Base-by-base conservation (phyloP, 2,329 filamentous ascomycete species). In the Plenodomus lindquistii region DNA sequence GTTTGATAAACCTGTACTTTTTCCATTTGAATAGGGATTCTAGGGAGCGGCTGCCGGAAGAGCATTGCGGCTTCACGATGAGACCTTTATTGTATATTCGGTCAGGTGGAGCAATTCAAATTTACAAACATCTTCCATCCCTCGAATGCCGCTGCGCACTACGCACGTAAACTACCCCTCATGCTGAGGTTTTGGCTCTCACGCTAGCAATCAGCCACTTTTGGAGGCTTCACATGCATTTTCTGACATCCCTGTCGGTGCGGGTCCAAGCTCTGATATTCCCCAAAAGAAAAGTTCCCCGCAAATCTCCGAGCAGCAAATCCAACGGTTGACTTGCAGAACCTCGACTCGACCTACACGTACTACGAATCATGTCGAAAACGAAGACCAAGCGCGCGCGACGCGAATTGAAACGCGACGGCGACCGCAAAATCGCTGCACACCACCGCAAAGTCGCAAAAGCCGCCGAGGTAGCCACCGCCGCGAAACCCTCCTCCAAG, bases 371-470 rank as follows among this genome's bases (percentile, higher is more conserved):
- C 20, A 72, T 72, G 69, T 70, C 66, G 2, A 72, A 72, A 45
- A 57, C 59, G 13, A 72, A 70, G 42, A 66, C 66, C 1, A 70
- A 71, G 42, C 59, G 60, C 16, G 65, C 60, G 1, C 65, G 63
- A 16, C 66, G 69, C 38, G 65, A 71, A 49, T 40, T 65, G 2
- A 72, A 72, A 54, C 65, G 65, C 39, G 67, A 69, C 40, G 60
- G 65, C 2, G 50, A 55, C 40, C 59, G 54, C 40, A 70, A 69
- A 46, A 57, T 62, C 17, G 60, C 57, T 21, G 57, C 60, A 9
- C 52, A 60, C 40, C 62, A 64, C 15, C 59, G 54, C 37, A 66
- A 64, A 59, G 34, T 49, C 19, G 53, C 59, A 19, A 60, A 65
- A 51, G 57, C 59, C 41, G 39, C 50, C 16, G 50, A 52, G 22